Conservation (phyloP, 2,329 filamentous ascomycete genomes). For the Hypoxylon sp. region DNA sequence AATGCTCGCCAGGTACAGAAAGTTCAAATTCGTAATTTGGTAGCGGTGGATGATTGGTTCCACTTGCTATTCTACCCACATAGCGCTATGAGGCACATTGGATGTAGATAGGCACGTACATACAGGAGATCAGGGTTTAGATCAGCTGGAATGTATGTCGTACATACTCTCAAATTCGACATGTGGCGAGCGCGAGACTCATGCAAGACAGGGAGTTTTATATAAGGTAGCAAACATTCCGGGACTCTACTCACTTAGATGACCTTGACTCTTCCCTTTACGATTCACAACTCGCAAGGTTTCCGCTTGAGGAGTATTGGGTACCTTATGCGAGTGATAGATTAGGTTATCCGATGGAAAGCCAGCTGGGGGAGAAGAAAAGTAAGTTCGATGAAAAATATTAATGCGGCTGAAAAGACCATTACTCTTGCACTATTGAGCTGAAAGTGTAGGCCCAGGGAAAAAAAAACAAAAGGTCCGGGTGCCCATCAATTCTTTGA, state of each 20-base stretch:
- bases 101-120: neutral
- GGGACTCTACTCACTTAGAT: neutral
- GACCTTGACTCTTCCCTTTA: neutral
- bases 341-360: neutral
- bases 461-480: no score
- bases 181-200: slow-evolving; percentile 36
- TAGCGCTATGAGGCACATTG: neutral
- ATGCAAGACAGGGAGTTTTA: slow-evolving; percentile 28
- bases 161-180: slow-evolving; percentile 19
- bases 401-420: neutral
- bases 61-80: neutral
- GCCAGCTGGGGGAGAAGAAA: neutral
- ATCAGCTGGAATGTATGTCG: slow-evolving; percentile 9
- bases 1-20: slow-evolving; percentile 25
- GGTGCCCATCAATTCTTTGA: neutral
- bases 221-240: slow-evolving; percentile 21
- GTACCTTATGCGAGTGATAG: neutral
- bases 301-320: neutral
- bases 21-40: slow-evolving; percentile 33
- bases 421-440: neutral
- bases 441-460: neutral
- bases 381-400: slow-evolving; percentile 7
- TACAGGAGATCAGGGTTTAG: neutral
- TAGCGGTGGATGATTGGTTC: slow-evolving; percentile 17
- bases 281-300: neutral